Percentiles rank a stretch among this genome's conserved stretches.
phyloP scores from a whole-genome alignment of 2,329 filamentous ascomycete genomes.

The Phialocephala subalpina region DNA sequence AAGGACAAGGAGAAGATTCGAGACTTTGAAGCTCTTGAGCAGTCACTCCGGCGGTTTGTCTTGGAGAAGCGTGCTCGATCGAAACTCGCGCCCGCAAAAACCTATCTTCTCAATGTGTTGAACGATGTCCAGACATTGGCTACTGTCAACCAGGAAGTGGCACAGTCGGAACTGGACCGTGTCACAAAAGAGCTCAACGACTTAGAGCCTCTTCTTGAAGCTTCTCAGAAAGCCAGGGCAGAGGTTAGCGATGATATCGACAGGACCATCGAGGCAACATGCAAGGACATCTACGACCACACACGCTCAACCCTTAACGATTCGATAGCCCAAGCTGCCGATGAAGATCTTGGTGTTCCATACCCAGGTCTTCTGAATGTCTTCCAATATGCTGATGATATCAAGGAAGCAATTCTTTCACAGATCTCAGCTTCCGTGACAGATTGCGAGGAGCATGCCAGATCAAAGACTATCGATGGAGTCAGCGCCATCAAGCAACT shows the following conservation, averaged over 20 bases:
- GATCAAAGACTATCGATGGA: slow-evolving; percentile 77
- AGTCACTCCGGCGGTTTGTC: slow-evolving; percentile 89
- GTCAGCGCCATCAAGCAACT: slow-evolving; percentile 90
- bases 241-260: slow-evolving; percentile 86
- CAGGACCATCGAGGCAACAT: slow-evolving; percentile 82
- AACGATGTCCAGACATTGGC: slow-evolving; percentile 87
- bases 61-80: slow-evolving; percentile 94
- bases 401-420: slow-evolving; percentile 91
- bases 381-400: slow-evolving; percentile 91
- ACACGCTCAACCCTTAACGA: slow-evolving; percentile 77
- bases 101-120: slow-evolving; percentile 92
- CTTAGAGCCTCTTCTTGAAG: slow-evolving; percentile 85
- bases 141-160: slow-evolving; percentile 86
- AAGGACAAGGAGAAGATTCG: slow-evolving; percentile 88
- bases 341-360: slow-evolving; percentile 79
- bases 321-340: slow-evolving; percentile 81
- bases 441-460: slow-evolving; percentile 86
- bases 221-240: slow-evolving; percentile 78
- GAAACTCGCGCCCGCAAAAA: slow-evolving; percentile 94
- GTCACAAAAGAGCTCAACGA: slow-evolving; percentile 82
- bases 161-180: slow-evolving; percentile 82
- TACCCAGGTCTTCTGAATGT: slow-evolving; percentile 88
- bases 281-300: slow-evolving; percentile 84
- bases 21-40: slow-evolving; percentile 90
- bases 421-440: slow-evolving; percentile 83